phyloP scores from a whole-genome alignment of 306 rosid species.

The Mimosa bimucronata region DNA sequence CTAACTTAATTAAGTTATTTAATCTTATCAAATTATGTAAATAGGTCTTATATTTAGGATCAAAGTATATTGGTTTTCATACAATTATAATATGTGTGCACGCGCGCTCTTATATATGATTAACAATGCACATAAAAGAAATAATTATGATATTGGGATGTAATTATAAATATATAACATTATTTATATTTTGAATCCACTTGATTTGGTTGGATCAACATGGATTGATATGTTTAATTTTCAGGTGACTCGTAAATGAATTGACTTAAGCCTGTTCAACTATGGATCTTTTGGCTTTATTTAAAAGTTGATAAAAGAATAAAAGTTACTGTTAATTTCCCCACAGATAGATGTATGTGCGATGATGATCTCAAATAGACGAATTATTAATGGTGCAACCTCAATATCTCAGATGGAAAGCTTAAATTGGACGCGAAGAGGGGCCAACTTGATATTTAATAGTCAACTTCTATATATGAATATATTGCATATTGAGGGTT shows the following conservation, averaged over 20 bases:
- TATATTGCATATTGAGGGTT: not conserved
- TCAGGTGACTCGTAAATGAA: not conserved
- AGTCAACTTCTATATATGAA: not conserved
- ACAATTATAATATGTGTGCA: no score
- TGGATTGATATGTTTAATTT: not conserved
- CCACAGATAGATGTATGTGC: not conserved
- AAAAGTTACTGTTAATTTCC: conserved; percentile 1
- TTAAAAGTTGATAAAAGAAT: not conserved
- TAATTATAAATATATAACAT: no score
- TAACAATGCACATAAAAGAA: not conserved
- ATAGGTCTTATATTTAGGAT: no score
- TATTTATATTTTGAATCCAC: not conserved
- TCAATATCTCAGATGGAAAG: not conserved
- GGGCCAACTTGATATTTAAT: not conserved
- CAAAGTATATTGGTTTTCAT: no score
- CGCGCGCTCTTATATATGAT: not conserved
- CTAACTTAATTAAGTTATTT: no score
- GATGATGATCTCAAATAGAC: not conserved
- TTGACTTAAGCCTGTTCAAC: not conserved
- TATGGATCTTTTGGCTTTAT: not conserved
- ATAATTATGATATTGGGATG: no score
- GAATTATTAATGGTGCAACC: not conserved
- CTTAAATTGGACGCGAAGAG: not conserved
- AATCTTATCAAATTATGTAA: no score
- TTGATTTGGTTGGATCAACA: not conserved